These are phyloP conservation scores for Hsuehochloa calcarea DNA, from an alignment of 176 grass and related monocot species.

Conservation along the genomic window DNA sequence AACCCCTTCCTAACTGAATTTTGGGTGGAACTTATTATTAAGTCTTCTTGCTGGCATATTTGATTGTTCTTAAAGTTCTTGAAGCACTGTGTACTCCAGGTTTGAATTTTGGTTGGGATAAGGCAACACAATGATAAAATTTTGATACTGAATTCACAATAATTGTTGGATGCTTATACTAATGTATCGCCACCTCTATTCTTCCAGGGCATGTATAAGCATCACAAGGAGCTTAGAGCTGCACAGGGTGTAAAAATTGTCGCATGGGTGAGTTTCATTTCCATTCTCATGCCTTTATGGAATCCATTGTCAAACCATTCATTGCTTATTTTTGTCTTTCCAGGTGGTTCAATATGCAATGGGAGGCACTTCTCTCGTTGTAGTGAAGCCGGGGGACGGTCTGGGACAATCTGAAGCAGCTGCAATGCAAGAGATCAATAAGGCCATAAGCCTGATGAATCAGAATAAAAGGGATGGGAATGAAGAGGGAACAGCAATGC, in stretches of 20 bases:
- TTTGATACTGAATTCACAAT: neutral
- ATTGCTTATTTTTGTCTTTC: too few relatives aligned
- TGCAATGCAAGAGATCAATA: too few relatives aligned
- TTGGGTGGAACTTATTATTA: neutral
- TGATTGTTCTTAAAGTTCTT: neutral
- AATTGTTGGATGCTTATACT: neutral
- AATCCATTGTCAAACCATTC: too few relatives aligned
- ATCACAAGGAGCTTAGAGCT: slow-evolving; percentile 74
- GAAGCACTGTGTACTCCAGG: neutral
- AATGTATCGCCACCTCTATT: neutral
- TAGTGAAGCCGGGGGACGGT: too few relatives aligned
- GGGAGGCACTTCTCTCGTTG: too few relatives aligned
- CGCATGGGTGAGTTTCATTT: too few relatives aligned
- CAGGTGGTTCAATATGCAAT: too few relatives aligned
- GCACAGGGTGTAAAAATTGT: slow-evolving; percentile 76
- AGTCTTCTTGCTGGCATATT: neutral
- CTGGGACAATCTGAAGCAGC: too few relatives aligned
- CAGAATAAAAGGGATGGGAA: too few relatives aligned
- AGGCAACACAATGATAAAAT: neutral
- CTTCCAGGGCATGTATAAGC: slow-evolving; percentile 52
- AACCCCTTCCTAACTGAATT: neutral
- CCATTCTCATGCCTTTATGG: too few relatives aligned
- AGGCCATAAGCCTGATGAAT: too few relatives aligned
- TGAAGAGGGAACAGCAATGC: too few relatives aligned
- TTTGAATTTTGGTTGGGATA: neutral